These are phyloP conservation scores for Fusarium oxysporum DNA, from an alignment of 2,329 filamentous ascomycete species.

Conservation along the genomic window DNA sequence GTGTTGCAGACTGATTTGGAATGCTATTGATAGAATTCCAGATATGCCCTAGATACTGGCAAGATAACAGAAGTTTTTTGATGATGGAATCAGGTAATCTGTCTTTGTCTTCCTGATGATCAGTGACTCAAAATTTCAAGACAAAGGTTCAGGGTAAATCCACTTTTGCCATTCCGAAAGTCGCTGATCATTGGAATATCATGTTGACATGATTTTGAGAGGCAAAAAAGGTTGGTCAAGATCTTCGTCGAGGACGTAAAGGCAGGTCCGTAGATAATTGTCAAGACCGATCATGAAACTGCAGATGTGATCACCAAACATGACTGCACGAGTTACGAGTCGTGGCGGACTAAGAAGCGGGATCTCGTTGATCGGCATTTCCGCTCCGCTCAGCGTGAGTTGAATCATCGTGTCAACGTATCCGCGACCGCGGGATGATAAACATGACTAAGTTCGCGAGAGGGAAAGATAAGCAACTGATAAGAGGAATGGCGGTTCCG, in stretches of 20 bases:
- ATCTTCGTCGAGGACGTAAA: no score
- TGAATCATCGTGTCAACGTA: background rate
- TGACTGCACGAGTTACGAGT: no score
- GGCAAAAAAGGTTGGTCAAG: background rate
- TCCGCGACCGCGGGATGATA: background rate
- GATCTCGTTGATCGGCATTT: background rate
- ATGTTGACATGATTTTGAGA: background rate
- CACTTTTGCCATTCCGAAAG: background rate
- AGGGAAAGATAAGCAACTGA: background rate
- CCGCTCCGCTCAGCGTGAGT: background rate
- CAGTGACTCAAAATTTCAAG: background rate
- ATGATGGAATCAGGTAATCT: background rate
- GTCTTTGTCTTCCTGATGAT: background rate
- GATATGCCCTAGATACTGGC: background rate
- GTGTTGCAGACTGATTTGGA: background rate
- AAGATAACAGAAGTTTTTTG: background rate
- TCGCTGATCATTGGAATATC: background rate
- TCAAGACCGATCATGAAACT: background rate
- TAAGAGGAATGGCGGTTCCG: background rate
- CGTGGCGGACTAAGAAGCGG: background rate
- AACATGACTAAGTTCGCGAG: background rate
- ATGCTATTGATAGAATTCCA: background rate
- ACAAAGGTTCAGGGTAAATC: background rate
- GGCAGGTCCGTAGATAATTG: background rate
- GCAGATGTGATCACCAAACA: fast-evolving